Evolutionary conservation across 768 basidiomycete species (phyloP), one percentile per base, ranked within the genome.

Genomic region (Lactifluus piperatus): DNA sequence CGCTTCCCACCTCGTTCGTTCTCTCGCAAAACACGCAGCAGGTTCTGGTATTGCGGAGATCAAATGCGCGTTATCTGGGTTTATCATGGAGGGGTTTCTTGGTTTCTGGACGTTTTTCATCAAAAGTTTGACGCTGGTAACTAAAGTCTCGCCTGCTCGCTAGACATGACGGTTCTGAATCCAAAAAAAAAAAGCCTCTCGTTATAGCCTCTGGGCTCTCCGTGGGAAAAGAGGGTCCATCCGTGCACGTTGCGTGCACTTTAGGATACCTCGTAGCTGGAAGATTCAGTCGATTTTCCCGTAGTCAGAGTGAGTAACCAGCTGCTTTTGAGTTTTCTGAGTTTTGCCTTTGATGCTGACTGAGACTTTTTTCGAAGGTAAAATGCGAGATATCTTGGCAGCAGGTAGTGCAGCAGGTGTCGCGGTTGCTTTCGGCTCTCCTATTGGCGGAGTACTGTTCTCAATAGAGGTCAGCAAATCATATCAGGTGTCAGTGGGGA

Each of bases 41-140:
- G 94, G 97, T 5, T 97, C 94, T 58, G 97, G 97, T 51, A 98
- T 99, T 49, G 92, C 94, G 22, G 97, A 99, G 72, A 97, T 99
- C 73, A 99, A 98, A 68, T 97, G 93, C 69, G 97, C 98, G 65
- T 76, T 99, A 30, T 91, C 91, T 9, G 97, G 97, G 4, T 99
- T 99, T 73, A 79, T 94, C 65, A 97, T 99, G 89, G 86, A 97
- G 71, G 93, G 94, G 0, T 99, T 88, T 72, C 79, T 98, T 36
- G 88, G 92, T 14, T 84, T 87, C 60, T 83, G 86, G 69, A 98
- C 97, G 1, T 87, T 97, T 64, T 78, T 86, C 60, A 91, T 98
- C 72, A 99, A 99, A 76, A 93, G 90, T 68, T 75, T 99, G 37
- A 93, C 94, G 7, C 73, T 99, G 67, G 97, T 95, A 62, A 64